Base-by-base conservation (phyloP, 805 yeast species). In the Ogataea pini region DNA sequence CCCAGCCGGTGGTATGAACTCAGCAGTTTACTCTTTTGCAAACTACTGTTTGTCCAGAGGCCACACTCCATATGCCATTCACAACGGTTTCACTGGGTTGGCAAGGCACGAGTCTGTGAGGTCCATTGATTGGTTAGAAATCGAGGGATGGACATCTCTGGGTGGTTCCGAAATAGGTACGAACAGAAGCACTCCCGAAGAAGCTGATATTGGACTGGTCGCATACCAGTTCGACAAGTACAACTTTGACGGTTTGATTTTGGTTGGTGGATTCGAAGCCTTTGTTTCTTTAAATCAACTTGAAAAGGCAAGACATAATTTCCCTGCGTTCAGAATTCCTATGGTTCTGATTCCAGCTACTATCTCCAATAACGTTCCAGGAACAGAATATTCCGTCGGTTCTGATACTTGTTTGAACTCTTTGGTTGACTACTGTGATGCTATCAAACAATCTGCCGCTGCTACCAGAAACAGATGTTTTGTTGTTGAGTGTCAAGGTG, bases 361-460 rank as follows among this genome's bases (percentile, higher is more conserved):
- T 12, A 78, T 86, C 44, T 85, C 91, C 16, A 94, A 94, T 72
- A 94, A 94, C 60, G 98, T 94, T 43, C 99, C 99, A n/a, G 99
- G 99, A 50, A 86, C 98, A 1, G 97, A 94, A 69, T 90, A 91
- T 69, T 90, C 97, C 0, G 71, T 94, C 49, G 99, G 99, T 50
- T 78, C 90, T 9, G 99, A 94, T 67, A 94, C 99, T 9, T 95
- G 99, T 74, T 74, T 94, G 75, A 94, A 94, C 70, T 75, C 94
- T 7, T 76, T 94, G 61, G 89, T 90, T 54, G 83, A 86, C 49
- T 94, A 94, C 75, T 92, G 98, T 72, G 99, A 94, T 68, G 89
- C 88, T 20, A 85, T 94, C 58, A 91, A 94, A 72, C 17, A 86
- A 66, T 78, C 85, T 28, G 94, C 95, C 9, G 78, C 88, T 13